Evolutionary conservation across 257 asterid genomes (phyloP), one percentile per base, ranked within the genome.

Genomic region (Primulina huaijiensis): DNA sequence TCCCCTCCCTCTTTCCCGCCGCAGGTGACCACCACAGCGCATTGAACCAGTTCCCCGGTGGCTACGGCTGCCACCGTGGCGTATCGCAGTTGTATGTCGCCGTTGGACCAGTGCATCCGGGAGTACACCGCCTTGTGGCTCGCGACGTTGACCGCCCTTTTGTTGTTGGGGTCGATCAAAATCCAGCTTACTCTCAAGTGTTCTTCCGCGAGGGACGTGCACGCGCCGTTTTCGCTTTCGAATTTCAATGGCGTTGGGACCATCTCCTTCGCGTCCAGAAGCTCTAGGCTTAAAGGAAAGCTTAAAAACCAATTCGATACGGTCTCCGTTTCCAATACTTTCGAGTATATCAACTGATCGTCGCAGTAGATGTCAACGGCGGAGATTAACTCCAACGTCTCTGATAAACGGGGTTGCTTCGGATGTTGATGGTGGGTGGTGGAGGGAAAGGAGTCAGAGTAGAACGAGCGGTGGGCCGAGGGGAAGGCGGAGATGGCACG

Each of bases 121-220:
- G 86, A 81, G 5, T 82, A 83, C 65, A 88, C 90, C 34, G 95
- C 88, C 30, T 20, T 59, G 60, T 27, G 29, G 68, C 97, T 88
- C 23, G 95, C 85, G 12, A 92, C 58, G 68, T 90, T 92, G 2
- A 84, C 75, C 8, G 95, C 95, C 59, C 94, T 73, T 17, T 81
- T 79, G 37, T 23, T 79, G 5, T n/a, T 5, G 0, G 92, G 87
- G 67, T 86, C 89, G 8, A 90, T 86, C 55, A 92, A 3, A 25
- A 90, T 90, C 98, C 98, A 92, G 74, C 91, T 90, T 73, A 90
- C 53, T 8, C 77, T 70, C 78, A 92, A 40, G 2, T 80, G 71
- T 64, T 81, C 82, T 79, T 60, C 74, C 35, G 91, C 75, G 43
- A 34, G 61, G 12, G 21, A 61, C 74, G 72, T 69, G 40, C 80